Base-by-base conservation (phyloP, 495 filamentous ascomycete genomes). In the Trypethelium eluteriae region DNA sequence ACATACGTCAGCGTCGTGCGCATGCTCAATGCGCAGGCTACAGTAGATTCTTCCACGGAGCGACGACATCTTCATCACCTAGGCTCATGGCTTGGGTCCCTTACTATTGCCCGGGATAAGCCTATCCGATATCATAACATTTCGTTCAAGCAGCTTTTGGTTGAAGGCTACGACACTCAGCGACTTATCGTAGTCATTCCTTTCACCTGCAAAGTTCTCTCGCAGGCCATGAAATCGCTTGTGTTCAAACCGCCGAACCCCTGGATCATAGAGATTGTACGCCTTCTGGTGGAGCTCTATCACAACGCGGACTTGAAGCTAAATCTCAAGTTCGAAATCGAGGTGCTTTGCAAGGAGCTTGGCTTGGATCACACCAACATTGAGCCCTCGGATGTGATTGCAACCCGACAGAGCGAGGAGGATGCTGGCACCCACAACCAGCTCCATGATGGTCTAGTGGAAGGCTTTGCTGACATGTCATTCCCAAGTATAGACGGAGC, bases 321-420 rank as follows among this genome's bases (percentile, higher is more conserved):
- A 49, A 96, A 97, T 70, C 85, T 93, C 41, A 97, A 96, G 72
- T 99, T 99, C 70, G 94, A 98, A 74, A 98, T 99, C 69, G 94
- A 99, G 75, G 92, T 98, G 7, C 81, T 99, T 10, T 98, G 91
- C 79, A 94, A 92, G 74, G 91, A 90, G 38, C 80, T 99, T n/a
- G 86, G 88, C 57, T 80, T 96, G 25, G 89, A 96, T 66, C 86
- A 93, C 77, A 95, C 92, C 75, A 84, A 79, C 49, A 89, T 97
- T 63, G 89, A 95, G 64, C 91, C 93, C 1, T 88, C 93, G 6
- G 84, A 86, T 12, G 85, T 89, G 69, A 90, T 98, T 38, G 84
- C 90, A 64, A 86, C 89, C 64, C 84, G 92, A 59, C 84, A 83
- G 57, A 79, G 78, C 14, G 76, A 77, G 36, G 79, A 81, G 36